Conservation (phyloP, 2,329 filamentous ascomycete species). For the Colletotrichum tabaci region DNA sequence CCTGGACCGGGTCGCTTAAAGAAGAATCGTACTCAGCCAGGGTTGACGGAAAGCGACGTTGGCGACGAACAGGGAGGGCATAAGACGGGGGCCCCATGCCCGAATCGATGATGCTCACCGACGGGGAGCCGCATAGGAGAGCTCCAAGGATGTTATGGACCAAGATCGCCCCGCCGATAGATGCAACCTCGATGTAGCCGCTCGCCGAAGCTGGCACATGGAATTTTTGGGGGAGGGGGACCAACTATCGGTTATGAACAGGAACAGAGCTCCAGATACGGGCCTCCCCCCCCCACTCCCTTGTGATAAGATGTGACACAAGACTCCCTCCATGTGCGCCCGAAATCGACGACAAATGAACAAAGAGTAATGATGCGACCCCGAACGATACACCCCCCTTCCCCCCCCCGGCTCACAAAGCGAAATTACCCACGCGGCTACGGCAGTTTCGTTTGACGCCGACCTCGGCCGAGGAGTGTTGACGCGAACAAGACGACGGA, state of each 20-base stretch:
- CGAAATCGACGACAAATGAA: not conserved
- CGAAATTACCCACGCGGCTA: not conserved
- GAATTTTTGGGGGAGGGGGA: not conserved
- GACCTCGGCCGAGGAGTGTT: not conserved
- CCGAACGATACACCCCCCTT: not conserved
- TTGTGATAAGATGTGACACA: not conserved
- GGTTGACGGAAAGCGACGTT: not conserved
- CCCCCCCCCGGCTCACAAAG: not conserved
- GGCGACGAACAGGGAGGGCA: not conserved
- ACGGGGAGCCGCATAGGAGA: constrained; percentile 27
- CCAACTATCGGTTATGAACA: not conserved
- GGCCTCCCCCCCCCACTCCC: no score
- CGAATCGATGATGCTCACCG: constrained; percentile 20
- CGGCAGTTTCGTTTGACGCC: not conserved
- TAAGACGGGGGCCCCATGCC: not conserved
- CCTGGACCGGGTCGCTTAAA: not conserved
- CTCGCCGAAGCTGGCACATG: constrained; percentile 19
- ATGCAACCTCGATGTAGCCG: constrained; percentile 18
- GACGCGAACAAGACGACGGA: constrained; percentile 4
- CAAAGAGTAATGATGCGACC: not conserved
- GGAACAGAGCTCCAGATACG: not conserved
- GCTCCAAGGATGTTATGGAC: not conserved
- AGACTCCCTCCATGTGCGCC: not conserved
- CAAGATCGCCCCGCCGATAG: constrained; percentile 21
- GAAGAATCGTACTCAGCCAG: not conserved